These are phyloP conservation scores for Rhynchosporium graminicola DNA, from an alignment of 2,329 filamentous ascomycete species.

Conservation along the genomic window DNA sequence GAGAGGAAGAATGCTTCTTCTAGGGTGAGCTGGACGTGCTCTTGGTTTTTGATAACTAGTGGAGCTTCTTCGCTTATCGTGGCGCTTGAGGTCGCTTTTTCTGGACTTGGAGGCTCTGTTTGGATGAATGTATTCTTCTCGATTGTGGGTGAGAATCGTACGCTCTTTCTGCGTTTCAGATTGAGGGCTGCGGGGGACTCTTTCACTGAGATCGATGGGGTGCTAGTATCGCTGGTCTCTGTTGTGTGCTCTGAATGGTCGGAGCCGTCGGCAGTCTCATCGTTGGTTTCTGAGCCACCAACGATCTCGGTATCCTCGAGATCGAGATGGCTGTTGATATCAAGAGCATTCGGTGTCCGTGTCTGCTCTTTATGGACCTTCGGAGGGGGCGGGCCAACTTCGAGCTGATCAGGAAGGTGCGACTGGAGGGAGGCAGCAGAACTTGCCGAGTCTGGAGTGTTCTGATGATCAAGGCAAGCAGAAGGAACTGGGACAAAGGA, in stretches of 20 bases:
- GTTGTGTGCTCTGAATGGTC: conserved; percentile 27
- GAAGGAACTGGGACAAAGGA: conserved; percentile 6
- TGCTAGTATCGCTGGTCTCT: conserved; percentile 16
- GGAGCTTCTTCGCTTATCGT: conserved; percentile 30
- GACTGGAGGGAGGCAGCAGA: neutral
- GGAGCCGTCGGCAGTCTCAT: conserved; percentile 26
- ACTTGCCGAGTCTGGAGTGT: neutral
- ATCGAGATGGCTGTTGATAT: conserved; percentile 16
- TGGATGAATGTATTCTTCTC: conserved; percentile 64
- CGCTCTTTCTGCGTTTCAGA: conserved; percentile 59
- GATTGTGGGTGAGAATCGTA: conserved; percentile 69
- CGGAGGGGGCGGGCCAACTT: neutral
- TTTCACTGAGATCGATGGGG: conserved; percentile 24
- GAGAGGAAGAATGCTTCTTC: conserved; percentile 91
- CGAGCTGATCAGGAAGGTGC: neutral
- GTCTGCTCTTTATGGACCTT: conserved; percentile 5
- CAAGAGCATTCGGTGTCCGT: conserved; percentile 12
- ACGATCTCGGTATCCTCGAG: conserved; percentile 20
- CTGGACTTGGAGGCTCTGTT: conserved; percentile 43
- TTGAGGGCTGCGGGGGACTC: conserved; percentile 27
- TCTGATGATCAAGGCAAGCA: neutral
- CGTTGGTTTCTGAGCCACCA: conserved; percentile 28
- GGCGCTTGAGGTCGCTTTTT: conserved; percentile 19
- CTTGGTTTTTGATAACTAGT: conserved; percentile 54
- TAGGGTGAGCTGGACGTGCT: conserved; percentile 87